These are phyloP conservation scores for Lactifluus pinguis DNA, from an alignment of 768 basidiomycete genomes.

Conservation along the genomic window DNA sequence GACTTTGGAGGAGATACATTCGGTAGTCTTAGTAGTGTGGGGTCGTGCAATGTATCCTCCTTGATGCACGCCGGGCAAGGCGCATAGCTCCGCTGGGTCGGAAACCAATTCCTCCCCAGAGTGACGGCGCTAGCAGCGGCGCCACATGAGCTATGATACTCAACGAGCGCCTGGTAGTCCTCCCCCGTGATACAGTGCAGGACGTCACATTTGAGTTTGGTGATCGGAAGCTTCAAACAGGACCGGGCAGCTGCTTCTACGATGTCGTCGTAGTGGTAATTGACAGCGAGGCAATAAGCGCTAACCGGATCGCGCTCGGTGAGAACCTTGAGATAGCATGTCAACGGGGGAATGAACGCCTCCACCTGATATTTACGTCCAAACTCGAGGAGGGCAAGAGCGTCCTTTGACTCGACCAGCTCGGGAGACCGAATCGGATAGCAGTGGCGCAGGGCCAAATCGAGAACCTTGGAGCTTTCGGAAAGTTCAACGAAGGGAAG, in stretches of 20 bases:
- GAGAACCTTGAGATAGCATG: background rate
- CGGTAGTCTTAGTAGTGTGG: too few species aligned
- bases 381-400: conserved; percentile 3
- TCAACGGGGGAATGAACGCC: background rate
- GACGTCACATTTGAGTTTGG: background rate
- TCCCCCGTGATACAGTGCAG: background rate
- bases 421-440: conserved; percentile 4
- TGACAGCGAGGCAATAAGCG: conserved; percentile 2
- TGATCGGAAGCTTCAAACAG: background rate
- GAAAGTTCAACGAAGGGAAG: background rate
- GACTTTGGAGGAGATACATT: background rate
- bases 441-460: conserved; percentile 8
- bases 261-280: background rate
- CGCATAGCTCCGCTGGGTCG: background rate
- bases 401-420: background rate
- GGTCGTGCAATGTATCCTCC: background rate
- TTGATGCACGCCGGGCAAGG: background rate
- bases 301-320: conserved; percentile 7
- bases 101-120: background rate
- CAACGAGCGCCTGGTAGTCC: conserved; percentile 2
- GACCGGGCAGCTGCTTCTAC: background rate
- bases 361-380: conserved; percentile 13
- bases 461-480: conserved; percentile 2
- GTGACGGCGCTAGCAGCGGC: conserved; percentile 3
- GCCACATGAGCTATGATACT: conserved; percentile 2